A percentile compares a stretch with the other conserved stretches of the same genome.
These are phyloP conservation scores for Tubosaeta sp. DNA, from an alignment of 768 basidiomycete species.

Conservation along the genomic window DNA sequence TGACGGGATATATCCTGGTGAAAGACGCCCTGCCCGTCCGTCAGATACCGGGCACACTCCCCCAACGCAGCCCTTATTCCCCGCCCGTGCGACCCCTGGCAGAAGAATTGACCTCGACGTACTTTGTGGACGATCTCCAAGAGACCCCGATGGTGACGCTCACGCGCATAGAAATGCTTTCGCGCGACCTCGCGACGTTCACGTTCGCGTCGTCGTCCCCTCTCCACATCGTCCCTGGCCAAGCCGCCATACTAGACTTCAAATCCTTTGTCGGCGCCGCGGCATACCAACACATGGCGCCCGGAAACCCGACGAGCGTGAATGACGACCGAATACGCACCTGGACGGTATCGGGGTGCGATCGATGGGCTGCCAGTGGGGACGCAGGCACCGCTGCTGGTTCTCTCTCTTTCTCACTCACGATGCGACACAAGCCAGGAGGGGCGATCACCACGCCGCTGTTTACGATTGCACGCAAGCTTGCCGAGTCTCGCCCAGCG, in stretches of 20 bases:
- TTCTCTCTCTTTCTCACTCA: constrained; percentile 36
- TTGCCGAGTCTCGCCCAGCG: constrained; percentile 38
- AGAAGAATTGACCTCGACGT: constrained; percentile 39
- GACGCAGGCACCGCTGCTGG: neutral
- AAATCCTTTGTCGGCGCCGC: constrained; percentile 44
- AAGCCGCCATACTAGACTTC: constrained; percentile 55
- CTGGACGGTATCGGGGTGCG: constrained; percentile 51
- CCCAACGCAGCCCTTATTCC: constrained; percentile 48
- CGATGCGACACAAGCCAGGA: constrained; percentile 53
- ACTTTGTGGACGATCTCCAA: constrained; percentile 22
- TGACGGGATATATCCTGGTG: constrained; percentile 53
- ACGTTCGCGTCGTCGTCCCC: constrained; percentile 38
- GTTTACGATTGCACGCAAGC: constrained; percentile 44
- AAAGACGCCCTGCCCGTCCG: constrained; percentile 53
- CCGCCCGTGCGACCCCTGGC: constrained; percentile 54
- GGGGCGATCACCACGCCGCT: constrained; percentile 53
- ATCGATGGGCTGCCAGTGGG: constrained; percentile 9
- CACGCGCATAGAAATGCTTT: constrained; percentile 40
- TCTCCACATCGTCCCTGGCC: constrained; percentile 41
- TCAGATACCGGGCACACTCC: constrained; percentile 33
- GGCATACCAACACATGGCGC: constrained; percentile 53
- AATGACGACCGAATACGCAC: constrained; percentile 66
- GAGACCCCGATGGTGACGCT: constrained; percentile 27
- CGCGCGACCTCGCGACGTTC: constrained; percentile 50
- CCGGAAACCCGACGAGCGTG: constrained; percentile 42